Evolutionary conservation across 345 rosid species (phyloP).

Genomic region (Syzygium aromaticum): DNA sequence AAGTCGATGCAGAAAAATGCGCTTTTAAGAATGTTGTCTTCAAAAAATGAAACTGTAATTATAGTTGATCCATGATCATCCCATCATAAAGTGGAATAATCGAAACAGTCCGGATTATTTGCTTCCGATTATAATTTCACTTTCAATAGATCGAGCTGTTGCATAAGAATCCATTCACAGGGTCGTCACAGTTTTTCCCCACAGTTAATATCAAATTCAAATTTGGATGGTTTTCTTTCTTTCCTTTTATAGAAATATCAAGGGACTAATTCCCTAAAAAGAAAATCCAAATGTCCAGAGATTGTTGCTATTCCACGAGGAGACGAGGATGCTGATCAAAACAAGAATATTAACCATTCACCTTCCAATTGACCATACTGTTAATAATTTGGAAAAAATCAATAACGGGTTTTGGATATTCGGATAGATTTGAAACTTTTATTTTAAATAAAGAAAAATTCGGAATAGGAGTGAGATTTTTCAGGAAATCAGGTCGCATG

Average conservation of each 20-base stretch:
- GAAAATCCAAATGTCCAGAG: too few species aligned
- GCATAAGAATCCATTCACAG: neutral
- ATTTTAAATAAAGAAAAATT: neutral
- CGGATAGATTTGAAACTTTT: neutral
- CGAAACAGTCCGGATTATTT: too few species aligned
- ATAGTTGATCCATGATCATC: neutral
- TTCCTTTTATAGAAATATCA: neutral
- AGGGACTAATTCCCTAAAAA: neutral
- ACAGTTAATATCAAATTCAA: neutral
- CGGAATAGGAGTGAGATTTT: neutral
- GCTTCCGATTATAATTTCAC: neutral
- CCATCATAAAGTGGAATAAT: neutral
- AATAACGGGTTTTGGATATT: neutral
- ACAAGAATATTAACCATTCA: neutral
- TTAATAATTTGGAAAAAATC: neutral
- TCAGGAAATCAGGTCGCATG: neutral
- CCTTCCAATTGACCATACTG: fast-evolving
- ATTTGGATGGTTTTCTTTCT: neutral
- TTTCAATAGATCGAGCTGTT: neutral
- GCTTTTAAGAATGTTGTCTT: fast-evolving
- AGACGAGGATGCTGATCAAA: too few species aligned
- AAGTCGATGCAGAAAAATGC: neutral
- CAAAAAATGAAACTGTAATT: fast-evolving
- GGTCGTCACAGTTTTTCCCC: too few species aligned
- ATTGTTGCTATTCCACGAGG: too few species aligned